phyloP scores from a whole-genome alignment of 176 grass and related monocot species.

The Metroxylon sagu region DNA sequence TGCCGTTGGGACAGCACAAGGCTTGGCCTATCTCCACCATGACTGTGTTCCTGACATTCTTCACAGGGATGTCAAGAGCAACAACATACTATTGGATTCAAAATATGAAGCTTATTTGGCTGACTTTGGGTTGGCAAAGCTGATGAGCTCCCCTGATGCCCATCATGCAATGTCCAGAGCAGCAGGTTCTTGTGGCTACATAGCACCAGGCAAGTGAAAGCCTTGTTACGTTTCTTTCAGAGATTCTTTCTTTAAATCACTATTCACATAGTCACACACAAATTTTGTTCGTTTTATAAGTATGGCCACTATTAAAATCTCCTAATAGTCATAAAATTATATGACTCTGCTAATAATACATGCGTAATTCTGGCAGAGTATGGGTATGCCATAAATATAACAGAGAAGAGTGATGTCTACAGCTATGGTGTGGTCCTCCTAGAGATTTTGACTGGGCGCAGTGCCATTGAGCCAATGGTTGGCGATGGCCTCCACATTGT shows the following conservation, averaged over 20 bases:
- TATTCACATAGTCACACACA: too few species aligned
- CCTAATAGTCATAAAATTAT: too few species aligned
- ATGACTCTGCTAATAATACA: too few species aligned
- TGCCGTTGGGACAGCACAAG: slow-evolving; percentile 58
- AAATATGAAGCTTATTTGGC: slow-evolving; percentile 86
- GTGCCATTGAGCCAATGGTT: slow-evolving; percentile 48
- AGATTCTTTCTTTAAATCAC: too few species aligned
- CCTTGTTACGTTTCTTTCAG: neutral
- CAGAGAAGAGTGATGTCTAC: slow-evolving; percentile 91
- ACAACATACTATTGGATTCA: slow-evolving; percentile 84
- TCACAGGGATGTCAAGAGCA: slow-evolving; percentile 91
- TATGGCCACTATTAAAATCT: too few species aligned
- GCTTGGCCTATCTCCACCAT: slow-evolving; percentile 86
- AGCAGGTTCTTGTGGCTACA: slow-evolving; percentile 90
- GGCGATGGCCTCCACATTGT: slow-evolving; percentile 77
- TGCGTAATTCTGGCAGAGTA: slow-evolving; percentile 47
- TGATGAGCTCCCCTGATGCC: slow-evolving; percentile 91
- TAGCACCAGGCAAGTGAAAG: slow-evolving; percentile 81
- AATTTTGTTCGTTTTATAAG: too few species aligned
- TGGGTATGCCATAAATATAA: slow-evolving; percentile 75
- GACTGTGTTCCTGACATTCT: slow-evolving; percentile 78
- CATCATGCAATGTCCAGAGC: slow-evolving; percentile 80
- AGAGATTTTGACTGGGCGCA: slow-evolving; percentile 74
- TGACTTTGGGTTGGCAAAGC: slow-evolving; percentile 90
- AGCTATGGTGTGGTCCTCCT: slow-evolving; percentile 91